A percentile compares a stretch with the other conserved stretches of the same genome.
Conservation (phyloP, 139 green algal species). For the Nannochloris sp. region DNA sequence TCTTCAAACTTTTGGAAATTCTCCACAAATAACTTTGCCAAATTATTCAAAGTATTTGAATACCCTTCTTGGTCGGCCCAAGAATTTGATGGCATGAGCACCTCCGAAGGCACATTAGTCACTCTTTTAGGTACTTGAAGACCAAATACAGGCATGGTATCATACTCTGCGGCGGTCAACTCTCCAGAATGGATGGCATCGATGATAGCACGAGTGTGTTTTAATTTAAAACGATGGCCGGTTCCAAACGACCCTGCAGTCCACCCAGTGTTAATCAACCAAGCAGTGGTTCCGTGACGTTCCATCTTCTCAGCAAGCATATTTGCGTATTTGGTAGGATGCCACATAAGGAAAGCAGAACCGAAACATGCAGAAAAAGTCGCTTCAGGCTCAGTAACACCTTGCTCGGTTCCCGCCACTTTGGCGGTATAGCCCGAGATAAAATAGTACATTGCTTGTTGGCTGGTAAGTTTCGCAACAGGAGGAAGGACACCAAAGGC, state of each 20-base stretch:
- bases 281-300: slow-evolving; percentile 67
- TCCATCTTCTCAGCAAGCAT: slow-evolving; percentile 89
- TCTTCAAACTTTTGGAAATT: slow-evolving; percentile 50
- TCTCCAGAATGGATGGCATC: slow-evolving; percentile 90
- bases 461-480: slow-evolving; percentile 66
- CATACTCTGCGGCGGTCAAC: slow-evolving; percentile 49
- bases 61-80: slow-evolving; percentile 64
- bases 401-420: slow-evolving; percentile 90
- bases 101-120: slow-evolving; percentile 54
- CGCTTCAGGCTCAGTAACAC: slow-evolving; percentile 86
- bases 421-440: slow-evolving; percentile 95
- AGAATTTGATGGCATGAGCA: slow-evolving; percentile 56
- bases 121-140: slow-evolving; percentile 62
- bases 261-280: slow-evolving; percentile 86
- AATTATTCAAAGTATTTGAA: slow-evolving; percentile 44
- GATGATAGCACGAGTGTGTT: slow-evolving; percentile 90
- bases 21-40: slow-evolving; percentile 46
- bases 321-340: slow-evolving; percentile 76
- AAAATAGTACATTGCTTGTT: slow-evolving; percentile 98
- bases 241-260: slow-evolving; percentile 65
- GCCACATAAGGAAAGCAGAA: slow-evolving; percentile 75
- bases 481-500: slow-evolving; percentile 93
- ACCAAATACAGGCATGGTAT: slow-evolving; percentile 70
- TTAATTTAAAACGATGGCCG: slow-evolving; percentile 82
- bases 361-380: slow-evolving; percentile 86